Evolutionary conservation across 352 stramenopile genomes (phyloP), one percentile per base, ranked within the genome.

Genomic region (Saprolegnia diclina): DNA sequence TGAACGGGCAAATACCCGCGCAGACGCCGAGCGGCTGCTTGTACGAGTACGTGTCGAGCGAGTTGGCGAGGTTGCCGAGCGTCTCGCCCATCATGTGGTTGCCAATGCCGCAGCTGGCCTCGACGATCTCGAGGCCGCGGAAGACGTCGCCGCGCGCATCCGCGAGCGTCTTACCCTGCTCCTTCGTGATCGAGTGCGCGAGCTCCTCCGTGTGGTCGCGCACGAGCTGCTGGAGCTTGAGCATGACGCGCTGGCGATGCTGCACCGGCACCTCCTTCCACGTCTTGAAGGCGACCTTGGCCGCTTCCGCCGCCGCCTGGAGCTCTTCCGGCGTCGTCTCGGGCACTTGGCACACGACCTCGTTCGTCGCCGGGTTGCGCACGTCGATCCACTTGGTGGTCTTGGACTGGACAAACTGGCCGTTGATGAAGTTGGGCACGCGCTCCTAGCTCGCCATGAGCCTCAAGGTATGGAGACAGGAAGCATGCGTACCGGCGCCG

Each of bases 91-190:
- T 92, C 81, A 98, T 91, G 56, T 96, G 76, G 54, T 81, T 85
- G 13, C 82, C 82, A 13, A 85, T 82, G 45, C 82, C 86, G 63
- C 86, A 92, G 54, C 83, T 83, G 76, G 90, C 78, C 71, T 91
- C 81, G 42, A 94, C 81, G 54, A 94, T 81, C 70, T 91, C 79
- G 46, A 99, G 79, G 22, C 96, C 97, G 48, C 96, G 89, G 82
- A 98, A 98, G 50, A 99, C 87, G 76, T 99, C 97, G n/a, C 96
- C 97, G 59, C 85, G 84, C 22, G 97, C 96, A 79, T 99, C 96
- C 9, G 90, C 79, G 19, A 97, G 71, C 0, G 93, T 98, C 75
- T 98, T 98, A 53, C 83, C 86, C 74, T 94, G 83, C 73, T 99
- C 97, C 53, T 86, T 77, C 21, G 93, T 99, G 75, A 99, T 98